Conservation (phyloP, 345 rosid genomes). For the Moricandia arvensis region DNA sequence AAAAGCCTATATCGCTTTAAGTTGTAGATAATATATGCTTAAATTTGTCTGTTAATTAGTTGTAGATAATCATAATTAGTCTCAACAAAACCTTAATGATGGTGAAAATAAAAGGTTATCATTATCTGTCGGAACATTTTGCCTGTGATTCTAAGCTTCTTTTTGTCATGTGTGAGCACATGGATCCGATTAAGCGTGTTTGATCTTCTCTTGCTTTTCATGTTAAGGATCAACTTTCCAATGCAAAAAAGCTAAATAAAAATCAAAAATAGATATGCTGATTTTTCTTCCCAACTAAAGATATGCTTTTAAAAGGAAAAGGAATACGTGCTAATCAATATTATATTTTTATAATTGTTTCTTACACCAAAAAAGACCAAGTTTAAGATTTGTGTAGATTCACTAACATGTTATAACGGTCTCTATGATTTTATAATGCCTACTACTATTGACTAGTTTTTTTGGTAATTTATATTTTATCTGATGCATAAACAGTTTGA, state of each 20-base stretch:
- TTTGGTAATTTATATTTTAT: background rate
- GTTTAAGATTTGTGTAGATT: background rate
- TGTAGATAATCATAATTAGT: background rate
- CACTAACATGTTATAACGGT: background rate
- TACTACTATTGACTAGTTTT: background rate
- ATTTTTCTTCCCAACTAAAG: conserved; percentile 9
- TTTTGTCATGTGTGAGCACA: conserved; percentile 32
- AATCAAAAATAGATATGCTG: background rate
- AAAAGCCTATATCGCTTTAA: background rate
- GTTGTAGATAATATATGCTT: background rate
- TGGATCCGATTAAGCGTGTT: conserved; percentile 33
- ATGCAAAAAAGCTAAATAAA: conserved; percentile 7
- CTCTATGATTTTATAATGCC: background rate
- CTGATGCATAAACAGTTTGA: background rate
- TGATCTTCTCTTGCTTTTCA: conserved; percentile 30
- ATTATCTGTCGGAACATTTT: conserved; percentile 22
- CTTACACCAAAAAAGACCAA: background rate
- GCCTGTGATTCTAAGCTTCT: background rate
- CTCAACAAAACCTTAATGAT: conserved; percentile 3
- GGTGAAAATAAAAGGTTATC: conserved; percentile 29
- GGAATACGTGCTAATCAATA: background rate
- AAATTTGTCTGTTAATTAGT: background rate
- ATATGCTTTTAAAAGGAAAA: conserved; percentile 8
- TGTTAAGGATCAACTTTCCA: conserved; percentile 28
- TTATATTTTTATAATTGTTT: background rate